A percentile compares a stretch with the other conserved stretches of the same genome.
Conservation (phyloP, 257 asterid genomes). For the Gentiana macrophylla region DNA sequence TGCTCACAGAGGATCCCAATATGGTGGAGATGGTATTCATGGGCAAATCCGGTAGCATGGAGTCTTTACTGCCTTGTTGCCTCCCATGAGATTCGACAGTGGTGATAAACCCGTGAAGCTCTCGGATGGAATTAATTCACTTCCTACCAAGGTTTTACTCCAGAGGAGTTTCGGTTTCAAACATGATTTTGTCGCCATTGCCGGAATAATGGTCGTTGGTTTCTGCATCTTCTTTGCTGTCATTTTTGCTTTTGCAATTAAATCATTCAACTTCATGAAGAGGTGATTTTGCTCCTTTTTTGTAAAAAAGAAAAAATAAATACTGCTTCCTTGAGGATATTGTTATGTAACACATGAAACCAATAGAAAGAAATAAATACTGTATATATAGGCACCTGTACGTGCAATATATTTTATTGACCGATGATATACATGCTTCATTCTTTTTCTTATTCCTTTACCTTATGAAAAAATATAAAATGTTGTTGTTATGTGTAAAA, state of each 20-base stretch:
- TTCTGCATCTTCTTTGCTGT: slow-evolving; percentile 61
- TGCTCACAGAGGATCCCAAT: slow-evolving; percentile 74
- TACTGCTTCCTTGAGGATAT: neutral
- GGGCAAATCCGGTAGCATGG: slow-evolving; percentile 98
- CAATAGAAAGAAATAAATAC: slow-evolving; percentile 1
- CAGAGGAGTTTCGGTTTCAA: slow-evolving; percentile 61
- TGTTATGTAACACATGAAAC: neutral
- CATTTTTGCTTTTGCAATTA: slow-evolving; percentile 71
- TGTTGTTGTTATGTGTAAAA: too few relatives aligned
- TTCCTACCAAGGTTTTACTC: slow-evolving; percentile 37
- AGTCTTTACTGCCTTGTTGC: slow-evolving; percentile 77
- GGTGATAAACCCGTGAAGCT: slow-evolving; percentile 40
- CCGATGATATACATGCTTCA: slow-evolving; percentile 1
- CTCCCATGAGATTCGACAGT: slow-evolving; percentile 68
- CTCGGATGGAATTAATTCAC: slow-evolving; percentile 41
- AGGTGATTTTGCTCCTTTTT: slow-evolving; percentile 27
- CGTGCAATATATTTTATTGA: slow-evolving; percentile 2
- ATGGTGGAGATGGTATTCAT: slow-evolving; percentile 98
- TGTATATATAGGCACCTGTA: slow-evolving; percentile 18
- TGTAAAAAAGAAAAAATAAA: neutral
- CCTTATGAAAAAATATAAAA: too few relatives aligned
- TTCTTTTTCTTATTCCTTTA: neutral
- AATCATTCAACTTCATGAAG: slow-evolving; percentile 79
- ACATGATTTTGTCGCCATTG: slow-evolving; percentile 57
- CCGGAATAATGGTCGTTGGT: slow-evolving; percentile 71